phyloP scores from a whole-genome alignment of 768 basidiomycete genomes.

The Macrolepiota albuminosa region DNA sequence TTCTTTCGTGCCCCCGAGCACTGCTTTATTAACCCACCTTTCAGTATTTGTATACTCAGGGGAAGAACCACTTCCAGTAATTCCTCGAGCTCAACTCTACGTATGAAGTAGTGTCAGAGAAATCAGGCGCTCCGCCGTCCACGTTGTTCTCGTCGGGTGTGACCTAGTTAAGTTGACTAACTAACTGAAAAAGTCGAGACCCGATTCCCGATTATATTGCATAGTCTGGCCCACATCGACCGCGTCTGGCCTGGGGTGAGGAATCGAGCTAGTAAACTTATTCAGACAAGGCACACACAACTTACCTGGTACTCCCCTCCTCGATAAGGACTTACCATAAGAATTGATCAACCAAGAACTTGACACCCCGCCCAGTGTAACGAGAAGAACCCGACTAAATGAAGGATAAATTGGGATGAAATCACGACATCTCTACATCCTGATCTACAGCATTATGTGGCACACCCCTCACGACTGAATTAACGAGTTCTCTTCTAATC shows the following conservation, averaged over 20 bases:
- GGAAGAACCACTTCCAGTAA: background rate
- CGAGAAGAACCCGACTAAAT: background rate
- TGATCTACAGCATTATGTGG: slow-evolving; percentile 59
- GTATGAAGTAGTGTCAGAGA: slow-evolving; percentile 7
- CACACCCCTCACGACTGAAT: slow-evolving; percentile 82
- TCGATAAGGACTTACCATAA: background rate
- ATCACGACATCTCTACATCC: slow-evolving; percentile 61
- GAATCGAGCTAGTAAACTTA: background rate
- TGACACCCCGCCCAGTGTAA: background rate
- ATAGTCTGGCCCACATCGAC: background rate
- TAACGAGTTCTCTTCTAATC: slow-evolving; percentile 85
- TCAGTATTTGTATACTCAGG: background rate
- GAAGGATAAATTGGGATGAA: background rate
- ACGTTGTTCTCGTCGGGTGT: background rate
- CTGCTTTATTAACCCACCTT: background rate
- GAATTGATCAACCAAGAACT: background rate
- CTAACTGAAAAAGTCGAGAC: background rate
- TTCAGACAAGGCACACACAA: no score
- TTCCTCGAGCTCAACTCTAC: background rate
- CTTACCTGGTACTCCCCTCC: background rate
- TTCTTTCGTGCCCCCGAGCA: background rate
- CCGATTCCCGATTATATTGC: background rate
- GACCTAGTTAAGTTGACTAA: background rate
- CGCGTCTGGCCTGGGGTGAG: background rate
- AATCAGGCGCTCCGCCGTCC: background rate